Evolutionary conservation across 2,329 filamentous ascomycete species (phyloP).

Genomic region (Talaromyces sp.): DNA sequence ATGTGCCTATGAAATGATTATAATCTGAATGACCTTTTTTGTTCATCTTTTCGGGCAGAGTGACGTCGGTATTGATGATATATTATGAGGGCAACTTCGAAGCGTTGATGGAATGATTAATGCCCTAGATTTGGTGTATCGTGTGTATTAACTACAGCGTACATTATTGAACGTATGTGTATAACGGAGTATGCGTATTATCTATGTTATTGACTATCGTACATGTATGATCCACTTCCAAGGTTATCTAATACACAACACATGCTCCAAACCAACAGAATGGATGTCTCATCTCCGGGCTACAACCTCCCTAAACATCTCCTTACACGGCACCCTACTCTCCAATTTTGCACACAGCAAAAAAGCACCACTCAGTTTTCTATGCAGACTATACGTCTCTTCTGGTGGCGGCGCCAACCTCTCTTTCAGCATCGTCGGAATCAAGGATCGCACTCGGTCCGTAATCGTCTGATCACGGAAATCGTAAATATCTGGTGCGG

Average conservation of each 20-base stretch:
- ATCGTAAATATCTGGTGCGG: slow-evolving; percentile 80
- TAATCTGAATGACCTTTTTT: background rate
- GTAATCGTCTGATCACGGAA: slow-evolving; percentile 95
- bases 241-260: slow-evolving; percentile 2
- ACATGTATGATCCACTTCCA: background rate
- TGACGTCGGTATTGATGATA: background rate
- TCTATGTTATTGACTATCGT: background rate
- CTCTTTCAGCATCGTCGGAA: slow-evolving; percentile 90
- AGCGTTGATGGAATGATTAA: background rate
- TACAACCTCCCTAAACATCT: slow-evolving; percentile 60
- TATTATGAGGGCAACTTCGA: background rate
- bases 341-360: slow-evolving; percentile 82
- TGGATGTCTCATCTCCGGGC: background rate
- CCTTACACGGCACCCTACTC: slow-evolving; percentile 74
- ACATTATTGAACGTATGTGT: background rate
- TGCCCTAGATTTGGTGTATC: no score
- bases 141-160: background rate
- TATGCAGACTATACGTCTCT: slow-evolving; percentile 93
- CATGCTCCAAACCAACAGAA: background rate
- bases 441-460: slow-evolving; percentile 79
- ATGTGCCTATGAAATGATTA: background rate
- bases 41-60: background rate
- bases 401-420: slow-evolving; percentile 86
- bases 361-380: slow-evolving; percentile 94
- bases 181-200: background rate